Evolutionary conservation across 2,329 filamentous ascomycete genomes (phyloP).

Genomic region (Colletotrichum kahawae): DNA sequence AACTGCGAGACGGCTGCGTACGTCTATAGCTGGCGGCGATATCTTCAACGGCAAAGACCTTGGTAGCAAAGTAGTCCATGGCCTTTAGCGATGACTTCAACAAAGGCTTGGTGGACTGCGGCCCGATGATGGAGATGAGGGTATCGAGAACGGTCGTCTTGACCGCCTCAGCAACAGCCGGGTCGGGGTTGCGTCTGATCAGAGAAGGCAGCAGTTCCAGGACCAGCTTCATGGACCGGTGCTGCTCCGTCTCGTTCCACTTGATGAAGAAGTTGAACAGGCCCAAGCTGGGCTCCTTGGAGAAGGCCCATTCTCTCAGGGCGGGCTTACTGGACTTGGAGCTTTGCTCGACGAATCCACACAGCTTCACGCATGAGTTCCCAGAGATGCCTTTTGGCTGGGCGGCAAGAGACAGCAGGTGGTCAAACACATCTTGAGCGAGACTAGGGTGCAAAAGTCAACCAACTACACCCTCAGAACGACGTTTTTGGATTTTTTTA

Average conservation of each 20-base stretch:
- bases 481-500: neutral
- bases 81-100: slow-evolving; percentile 74
- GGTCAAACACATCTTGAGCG: slow-evolving; percentile 49
- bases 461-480: neutral
- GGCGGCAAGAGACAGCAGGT: slow-evolving; percentile 52
- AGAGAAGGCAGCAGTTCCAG: slow-evolving; percentile 62
- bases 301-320: slow-evolving; percentile 57
- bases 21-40: slow-evolving; percentile 47
- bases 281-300: slow-evolving; percentile 47
- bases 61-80: slow-evolving; percentile 69
- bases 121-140: slow-evolving; percentile 63
- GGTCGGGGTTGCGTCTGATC: slow-evolving; percentile 53
- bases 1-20: slow-evolving; percentile 29
- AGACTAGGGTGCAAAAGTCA: slow-evolving; percentile 24
- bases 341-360: slow-evolving; percentile 66
- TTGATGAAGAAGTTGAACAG: slow-evolving; percentile 69
- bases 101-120: slow-evolving; percentile 65
- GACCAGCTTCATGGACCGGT: slow-evolving; percentile 67
- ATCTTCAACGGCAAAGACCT: slow-evolving; percentile 58
- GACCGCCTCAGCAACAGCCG: slow-evolving; percentile 38
- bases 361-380: slow-evolving; percentile 64
- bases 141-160: slow-evolving; percentile 53
- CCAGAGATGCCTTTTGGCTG: slow-evolving; percentile 61
- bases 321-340: slow-evolving; percentile 50
- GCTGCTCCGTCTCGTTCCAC: slow-evolving; percentile 70